phyloP scores from a whole-genome alignment of 2,329 filamentous ascomycete genomes.

The Sporothrix curviconia region DNA sequence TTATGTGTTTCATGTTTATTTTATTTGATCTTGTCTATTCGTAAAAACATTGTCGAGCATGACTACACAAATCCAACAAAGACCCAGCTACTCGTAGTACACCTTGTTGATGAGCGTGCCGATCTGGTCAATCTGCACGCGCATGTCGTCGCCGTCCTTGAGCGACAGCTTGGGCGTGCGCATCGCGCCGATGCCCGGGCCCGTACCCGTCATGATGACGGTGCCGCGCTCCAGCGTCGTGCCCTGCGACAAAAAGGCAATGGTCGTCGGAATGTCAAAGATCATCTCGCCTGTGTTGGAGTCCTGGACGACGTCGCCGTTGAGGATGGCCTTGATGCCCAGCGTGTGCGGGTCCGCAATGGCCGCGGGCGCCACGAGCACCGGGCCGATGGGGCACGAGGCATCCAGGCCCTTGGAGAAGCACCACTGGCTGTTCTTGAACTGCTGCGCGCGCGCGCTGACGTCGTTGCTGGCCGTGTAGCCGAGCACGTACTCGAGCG shows the following conservation, averaged over 20 bases:
- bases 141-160: slow-evolving; percentile 24
- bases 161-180: slow-evolving; percentile 27
- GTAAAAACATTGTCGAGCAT: neutral
- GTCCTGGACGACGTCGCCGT: slow-evolving; percentile 33
- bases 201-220: slow-evolving; percentile 36
- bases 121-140: slow-evolving; percentile 32
- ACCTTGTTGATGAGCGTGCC: slow-evolving; percentile 33
- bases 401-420: slow-evolving; percentile 35
- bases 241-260: slow-evolving; percentile 32
- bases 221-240: slow-evolving; percentile 33
- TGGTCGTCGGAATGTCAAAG: slow-evolving; percentile 31
- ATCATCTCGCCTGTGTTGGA: slow-evolving; percentile 33
- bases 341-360: slow-evolving; percentile 29
- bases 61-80: neutral
- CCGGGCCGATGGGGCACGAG: slow-evolving; percentile 32
- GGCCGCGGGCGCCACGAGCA: slow-evolving; percentile 26
- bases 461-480: slow-evolving; percentile 36
- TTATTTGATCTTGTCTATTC: neutral
- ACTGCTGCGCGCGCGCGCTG: slow-evolving; percentile 31
- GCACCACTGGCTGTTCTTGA: slow-evolving; percentile 33
- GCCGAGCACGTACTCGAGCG: slow-evolving; percentile 34
- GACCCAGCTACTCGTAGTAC: slow-evolving; percentile 27
- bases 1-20: neutral
- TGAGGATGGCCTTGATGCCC: slow-evolving; percentile 28
- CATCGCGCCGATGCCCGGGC: slow-evolving; percentile 36